These are phyloP conservation scores for Picea mariana DNA, from an alignment of 83 land plant species.

Conservation along the genomic window DNA sequence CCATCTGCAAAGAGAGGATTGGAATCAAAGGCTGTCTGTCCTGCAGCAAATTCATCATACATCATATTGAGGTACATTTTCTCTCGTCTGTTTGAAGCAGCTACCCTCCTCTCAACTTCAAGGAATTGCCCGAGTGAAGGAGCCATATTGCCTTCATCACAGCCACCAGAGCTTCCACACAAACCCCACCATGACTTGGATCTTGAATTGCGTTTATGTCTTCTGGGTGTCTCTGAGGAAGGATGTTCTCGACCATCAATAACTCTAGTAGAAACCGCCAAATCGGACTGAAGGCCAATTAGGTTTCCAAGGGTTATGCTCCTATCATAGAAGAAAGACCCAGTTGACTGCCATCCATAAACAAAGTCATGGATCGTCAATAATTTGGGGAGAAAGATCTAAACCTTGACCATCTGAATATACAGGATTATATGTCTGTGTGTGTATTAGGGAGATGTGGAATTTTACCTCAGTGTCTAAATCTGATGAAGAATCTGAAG, in stretches of 20 bases:
- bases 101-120: slow-evolving; percentile 25
- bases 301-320: slow-evolving; percentile 24
- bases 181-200: slow-evolving; percentile 16
- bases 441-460: not conserved
- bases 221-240: slow-evolving; percentile 1
- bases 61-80: slow-evolving; percentile 18
- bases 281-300: slow-evolving; percentile 13
- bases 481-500: slow-evolving; percentile 21
- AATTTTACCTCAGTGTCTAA: slow-evolving; percentile 16
- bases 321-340: slow-evolving; percentile 19
- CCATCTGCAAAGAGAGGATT: slow-evolving; percentile 12
- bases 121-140: slow-evolving; percentile 18
- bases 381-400: not conserved
- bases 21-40: not conserved
- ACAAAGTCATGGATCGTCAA: not conserved
- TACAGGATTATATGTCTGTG: not conserved
- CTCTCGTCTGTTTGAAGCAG: slow-evolving; percentile 12
- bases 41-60: slow-evolving; percentile 11
- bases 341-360: slow-evolving; percentile 19
- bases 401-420: not conserved
- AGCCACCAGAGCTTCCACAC: not conserved
- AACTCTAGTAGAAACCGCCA: slow-evolving; percentile 1
- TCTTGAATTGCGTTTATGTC: slow-evolving; percentile 15
- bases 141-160: not conserved
- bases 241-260: slow-evolving; percentile 10